phyloP scores from a whole-genome alignment of 352 stramenopile species.

The Salisapilia sapeloensis region DNA sequence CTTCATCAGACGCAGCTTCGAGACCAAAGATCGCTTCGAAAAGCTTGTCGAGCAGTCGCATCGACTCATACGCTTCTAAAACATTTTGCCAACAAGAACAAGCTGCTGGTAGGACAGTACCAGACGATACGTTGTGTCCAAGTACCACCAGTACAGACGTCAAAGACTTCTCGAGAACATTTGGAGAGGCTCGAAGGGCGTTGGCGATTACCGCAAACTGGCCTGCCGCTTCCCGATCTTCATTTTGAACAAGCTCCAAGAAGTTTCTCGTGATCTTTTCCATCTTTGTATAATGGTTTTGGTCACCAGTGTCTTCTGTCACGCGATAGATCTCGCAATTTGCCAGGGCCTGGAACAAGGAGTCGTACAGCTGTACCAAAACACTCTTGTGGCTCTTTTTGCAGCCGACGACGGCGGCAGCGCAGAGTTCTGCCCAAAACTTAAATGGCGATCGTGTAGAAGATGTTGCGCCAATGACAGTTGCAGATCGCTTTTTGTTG shows the following conservation, averaged over 20 bases:
- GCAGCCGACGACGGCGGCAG: slow-evolving; percentile 26
- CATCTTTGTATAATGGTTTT: slow-evolving; percentile 65
- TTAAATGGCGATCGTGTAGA: slow-evolving; percentile 72
- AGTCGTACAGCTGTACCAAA: slow-evolving; percentile 27
- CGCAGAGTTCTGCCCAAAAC: slow-evolving; percentile 74
- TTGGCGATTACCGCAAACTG: slow-evolving; percentile 33
- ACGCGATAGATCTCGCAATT: slow-evolving; percentile 67
- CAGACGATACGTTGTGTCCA: slow-evolving; percentile 8
- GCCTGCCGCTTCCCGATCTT: not conserved
- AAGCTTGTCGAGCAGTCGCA: slow-evolving; percentile 62
- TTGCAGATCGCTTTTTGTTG: slow-evolving; percentile 55
- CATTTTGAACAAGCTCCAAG: slow-evolving; percentile 4
- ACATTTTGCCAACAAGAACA: slow-evolving; percentile 34
- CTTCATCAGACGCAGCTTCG: slow-evolving; percentile 3
- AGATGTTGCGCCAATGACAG: slow-evolving; percentile 53
- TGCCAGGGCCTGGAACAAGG: slow-evolving; percentile 48
- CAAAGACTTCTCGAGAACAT: slow-evolving; percentile 50
- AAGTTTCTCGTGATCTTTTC: slow-evolving; percentile 53
- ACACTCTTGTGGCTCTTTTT: slow-evolving; percentile 12
- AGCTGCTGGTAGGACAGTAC: slow-evolving; percentile 1
- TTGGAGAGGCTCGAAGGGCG: slow-evolving; percentile 54
- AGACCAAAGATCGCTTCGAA: slow-evolving; percentile 17
- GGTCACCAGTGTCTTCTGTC: slow-evolving; percentile 70
- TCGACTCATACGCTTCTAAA: slow-evolving; percentile 63
- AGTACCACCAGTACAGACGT: slow-evolving; percentile 44